Evolutionary conservation across 2,329 filamentous ascomycete genomes (phyloP).

Genomic region (Cryphonectria parasitica): DNA sequence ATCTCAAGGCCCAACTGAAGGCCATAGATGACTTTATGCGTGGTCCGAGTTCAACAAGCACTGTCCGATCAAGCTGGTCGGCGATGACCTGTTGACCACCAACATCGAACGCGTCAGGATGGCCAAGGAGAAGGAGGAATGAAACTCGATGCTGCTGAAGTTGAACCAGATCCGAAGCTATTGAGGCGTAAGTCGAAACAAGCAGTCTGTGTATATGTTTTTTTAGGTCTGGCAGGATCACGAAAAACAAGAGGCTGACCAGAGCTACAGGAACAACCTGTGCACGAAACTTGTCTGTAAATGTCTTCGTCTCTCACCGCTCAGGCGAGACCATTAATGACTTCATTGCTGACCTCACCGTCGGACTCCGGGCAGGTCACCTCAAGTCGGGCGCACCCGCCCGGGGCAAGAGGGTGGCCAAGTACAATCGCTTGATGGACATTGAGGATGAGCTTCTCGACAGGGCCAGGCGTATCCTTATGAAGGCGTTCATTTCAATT

Average conservation of each 20-base stretch:
- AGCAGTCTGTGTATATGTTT: too few species aligned
- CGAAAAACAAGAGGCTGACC: neutral
- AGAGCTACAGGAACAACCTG: constrained; percentile 37
- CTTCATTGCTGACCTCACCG: constrained; percentile 47
- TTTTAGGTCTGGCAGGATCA: too few species aligned
- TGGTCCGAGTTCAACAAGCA: constrained; percentile 41
- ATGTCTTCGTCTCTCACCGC: constrained; percentile 48
- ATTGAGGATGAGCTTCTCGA: constrained; percentile 40
- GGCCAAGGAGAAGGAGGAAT: constrained; percentile 43
- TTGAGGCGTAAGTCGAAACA: constrained; percentile 41
- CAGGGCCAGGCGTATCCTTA: neutral
- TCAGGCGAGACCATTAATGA: constrained; percentile 48
- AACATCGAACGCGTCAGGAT: constrained; percentile 41
- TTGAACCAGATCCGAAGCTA: constrained; percentile 48
- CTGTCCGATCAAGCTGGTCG: constrained; percentile 43
- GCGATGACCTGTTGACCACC: constrained; percentile 46
- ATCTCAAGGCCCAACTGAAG: constrained; percentile 56
- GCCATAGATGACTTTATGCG: constrained; percentile 57
- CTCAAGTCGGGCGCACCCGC: constrained; percentile 45
- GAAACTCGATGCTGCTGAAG: constrained; percentile 41
- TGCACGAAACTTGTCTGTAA: constrained; percentile 39
- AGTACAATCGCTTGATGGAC: constrained; percentile 49
- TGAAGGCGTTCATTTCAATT: neutral
- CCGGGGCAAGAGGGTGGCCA: constrained; percentile 46
- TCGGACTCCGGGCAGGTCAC: constrained; percentile 44